These are phyloP conservation scores for Phylloboletellus chloephorus DNA, from an alignment of 1,284 basidiomycete genomes.

Conservation along the genomic window DNA sequence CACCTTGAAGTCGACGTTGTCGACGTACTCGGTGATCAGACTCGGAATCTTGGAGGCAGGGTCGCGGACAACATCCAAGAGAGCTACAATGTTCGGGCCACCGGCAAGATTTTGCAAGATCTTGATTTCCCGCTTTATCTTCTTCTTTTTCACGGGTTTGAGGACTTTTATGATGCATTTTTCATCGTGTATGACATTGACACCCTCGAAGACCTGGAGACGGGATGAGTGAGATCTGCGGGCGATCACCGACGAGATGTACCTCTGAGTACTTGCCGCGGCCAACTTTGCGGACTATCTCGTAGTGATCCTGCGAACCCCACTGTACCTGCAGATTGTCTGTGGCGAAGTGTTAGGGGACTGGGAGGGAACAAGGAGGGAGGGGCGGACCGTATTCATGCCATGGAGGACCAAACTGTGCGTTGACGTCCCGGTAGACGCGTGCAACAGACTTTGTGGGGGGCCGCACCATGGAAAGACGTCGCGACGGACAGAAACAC, in stretches of 20 bases:
- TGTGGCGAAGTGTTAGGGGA: conserved; percentile 31
- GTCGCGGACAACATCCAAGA: conserved; percentile 95
- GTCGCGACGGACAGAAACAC: conserved; percentile 8
- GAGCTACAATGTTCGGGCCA: conserved; percentile 85
- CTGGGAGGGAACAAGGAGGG: conserved; percentile 6
- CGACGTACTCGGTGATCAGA: conserved; percentile 96
- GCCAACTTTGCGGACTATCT: conserved; percentile 96
- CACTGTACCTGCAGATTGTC: conserved; percentile 93
- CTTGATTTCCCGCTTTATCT: conserved; percentile 99
- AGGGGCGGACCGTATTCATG: conserved; percentile 63
- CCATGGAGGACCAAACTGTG: conserved; percentile 68
- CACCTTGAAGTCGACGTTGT: conserved; percentile 98
- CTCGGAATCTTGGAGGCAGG: conserved; percentile 94
- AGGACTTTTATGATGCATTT: conserved; percentile 99
- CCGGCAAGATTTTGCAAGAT: conserved; percentile 96
- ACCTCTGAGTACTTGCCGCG: conserved; percentile 96
- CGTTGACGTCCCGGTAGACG: conserved; percentile 72
- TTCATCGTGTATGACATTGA: conserved; percentile 89
- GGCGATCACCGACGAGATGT: conserved; percentile 20
- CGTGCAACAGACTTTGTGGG: conserved; percentile 67
- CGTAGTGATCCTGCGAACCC: conserved; percentile 97
- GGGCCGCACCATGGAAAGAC: conserved; percentile 55
- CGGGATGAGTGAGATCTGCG: conserved; percentile 13
- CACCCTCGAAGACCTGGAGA: conserved; percentile 90
- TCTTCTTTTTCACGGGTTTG: conserved; percentile 99